Percentiles rank a stretch among this genome's conserved stretches.
These are phyloP conservation scores for Nigrospora osmanthi DNA, from an alignment of 2,329 filamentous ascomycete species.

Conservation along the genomic window DNA sequence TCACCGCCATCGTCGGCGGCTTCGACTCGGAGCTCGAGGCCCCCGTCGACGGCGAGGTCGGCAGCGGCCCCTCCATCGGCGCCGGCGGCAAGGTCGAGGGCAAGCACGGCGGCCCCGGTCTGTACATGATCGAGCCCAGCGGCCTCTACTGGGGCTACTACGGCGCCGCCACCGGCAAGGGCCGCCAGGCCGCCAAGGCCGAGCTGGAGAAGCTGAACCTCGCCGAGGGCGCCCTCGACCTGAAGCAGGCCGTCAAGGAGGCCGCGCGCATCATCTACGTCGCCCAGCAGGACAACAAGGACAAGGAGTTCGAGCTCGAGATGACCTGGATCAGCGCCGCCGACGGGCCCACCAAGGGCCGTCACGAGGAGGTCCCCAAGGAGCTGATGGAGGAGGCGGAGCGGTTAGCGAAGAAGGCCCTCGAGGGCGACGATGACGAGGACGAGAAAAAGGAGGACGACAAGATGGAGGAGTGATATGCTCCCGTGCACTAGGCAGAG, in stretches of 20 bases:
- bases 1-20: constrained; percentile 88
- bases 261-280: constrained; percentile 95
- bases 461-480: constrained; percentile 79
- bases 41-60: constrained; percentile 85
- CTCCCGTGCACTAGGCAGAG: neutral
- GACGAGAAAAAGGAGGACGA: constrained; percentile 59
- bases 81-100: constrained; percentile 73
- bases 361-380: constrained; percentile 89
- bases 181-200: constrained; percentile 91
- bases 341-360: constrained; percentile 83
- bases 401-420: constrained; percentile 79
- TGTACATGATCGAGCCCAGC: constrained; percentile 99
- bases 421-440: constrained; percentile 83
- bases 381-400: constrained; percentile 87
- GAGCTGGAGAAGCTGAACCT: constrained; percentile 98
- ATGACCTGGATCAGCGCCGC: constrained; percentile 94
- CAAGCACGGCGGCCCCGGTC: constrained; percentile 78
- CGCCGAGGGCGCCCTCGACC: constrained; percentile 63
- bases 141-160: constrained; percentile 99
- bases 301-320: constrained; percentile 98
- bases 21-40: constrained; percentile 85
- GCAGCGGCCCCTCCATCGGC: constrained; percentile 68
- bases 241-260: constrained; percentile 89
- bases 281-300: constrained; percentile 97
- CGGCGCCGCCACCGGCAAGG: constrained; percentile 94